Percentiles rank a stretch among this genome's conserved stretches.
These are phyloP conservation scores for Schizonepeta tenuifolia DNA, from an alignment of 257 asterid genomes.

Conservation along the genomic window DNA sequence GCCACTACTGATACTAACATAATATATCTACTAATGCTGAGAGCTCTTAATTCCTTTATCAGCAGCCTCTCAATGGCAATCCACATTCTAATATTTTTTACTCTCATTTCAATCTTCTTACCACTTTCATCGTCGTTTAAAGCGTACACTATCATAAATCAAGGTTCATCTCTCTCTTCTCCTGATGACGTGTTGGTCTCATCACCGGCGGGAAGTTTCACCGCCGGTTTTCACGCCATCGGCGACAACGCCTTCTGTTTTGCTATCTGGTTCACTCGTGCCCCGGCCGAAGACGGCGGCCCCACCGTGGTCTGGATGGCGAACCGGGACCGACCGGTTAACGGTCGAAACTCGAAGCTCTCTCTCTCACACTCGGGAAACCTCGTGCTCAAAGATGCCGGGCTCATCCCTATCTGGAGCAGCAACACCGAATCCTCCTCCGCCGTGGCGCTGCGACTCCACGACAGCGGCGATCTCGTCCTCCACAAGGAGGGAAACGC, in stretches of 20 bases:
- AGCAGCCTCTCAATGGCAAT: not conserved
- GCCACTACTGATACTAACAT: too few relatives aligned
- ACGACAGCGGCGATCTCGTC: not conserved
- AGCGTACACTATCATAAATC: not conserved
- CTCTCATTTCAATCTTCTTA: not conserved
- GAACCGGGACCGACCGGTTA: conserved; percentile 33
- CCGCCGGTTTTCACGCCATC: conserved; percentile 15
- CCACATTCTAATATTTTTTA: not conserved
- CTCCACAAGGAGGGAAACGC: not conserved
- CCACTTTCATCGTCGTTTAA: conserved; percentile 26
- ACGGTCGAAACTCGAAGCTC: conserved; percentile 27
- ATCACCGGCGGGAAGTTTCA: not conserved
- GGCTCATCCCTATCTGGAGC: not conserved
- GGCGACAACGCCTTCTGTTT: conserved; percentile 10
- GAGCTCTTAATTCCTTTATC: too few relatives aligned
- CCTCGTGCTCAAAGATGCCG: conserved; percentile 35
- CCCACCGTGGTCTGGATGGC: conserved; percentile 36
- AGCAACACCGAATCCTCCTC: not conserved
- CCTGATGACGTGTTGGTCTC: conserved; percentile 7
- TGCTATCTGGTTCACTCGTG: not conserved
- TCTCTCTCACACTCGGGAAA: conserved; percentile 23
- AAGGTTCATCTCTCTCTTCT: conserved; percentile 29
- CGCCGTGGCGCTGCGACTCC: not conserved
- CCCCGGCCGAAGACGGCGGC: not conserved
- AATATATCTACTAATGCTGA: too few relatives aligned